phyloP scores from a whole-genome alignment of 352 stramenopile species.

The Phytophthora europaea region DNA sequence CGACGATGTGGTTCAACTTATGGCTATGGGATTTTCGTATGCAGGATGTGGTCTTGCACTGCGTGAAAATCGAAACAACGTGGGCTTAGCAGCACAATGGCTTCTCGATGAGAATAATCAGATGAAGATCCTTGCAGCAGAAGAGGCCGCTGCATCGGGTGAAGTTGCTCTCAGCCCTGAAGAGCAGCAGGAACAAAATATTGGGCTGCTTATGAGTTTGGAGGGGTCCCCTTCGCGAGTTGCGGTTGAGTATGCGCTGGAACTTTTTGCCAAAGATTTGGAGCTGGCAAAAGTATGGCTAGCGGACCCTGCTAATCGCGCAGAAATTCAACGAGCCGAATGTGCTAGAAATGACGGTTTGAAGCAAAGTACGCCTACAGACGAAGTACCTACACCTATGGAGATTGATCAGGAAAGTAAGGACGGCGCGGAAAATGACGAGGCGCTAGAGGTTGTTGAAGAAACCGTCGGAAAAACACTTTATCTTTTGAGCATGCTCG shows the following conservation, averaged over 20 bases:
- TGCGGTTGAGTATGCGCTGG: conserved; percentile 70
- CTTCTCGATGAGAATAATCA: conserved; percentile 86
- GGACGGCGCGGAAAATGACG: conserved; percentile 53
- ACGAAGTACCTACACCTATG: conserved; percentile 40
- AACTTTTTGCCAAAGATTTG: conserved; percentile 72
- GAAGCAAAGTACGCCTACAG: background rate
- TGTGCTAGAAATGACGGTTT: conserved; percentile 6
- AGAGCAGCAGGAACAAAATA: conserved; percentile 71
- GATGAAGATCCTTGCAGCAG: conserved; percentile 66
- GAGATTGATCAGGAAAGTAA: conserved; percentile 67
- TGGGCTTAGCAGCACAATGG: conserved; percentile 85
- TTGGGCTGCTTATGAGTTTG: conserved; percentile 81
- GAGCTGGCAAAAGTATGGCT: conserved; percentile 78
- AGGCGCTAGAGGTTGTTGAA: conserved; percentile 68
- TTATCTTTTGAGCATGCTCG: conserved; percentile 96
- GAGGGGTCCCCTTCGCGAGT: conserved; percentile 57
- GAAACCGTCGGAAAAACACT: conserved; percentile 74
- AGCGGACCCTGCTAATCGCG: conserved; percentile 58
- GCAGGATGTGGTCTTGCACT: conserved; percentile 78
- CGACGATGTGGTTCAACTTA: conserved; percentile 89
- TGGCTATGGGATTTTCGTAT: conserved; percentile 92
- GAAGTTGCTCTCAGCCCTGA: conserved; percentile 68
- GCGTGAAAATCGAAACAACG: conserved; percentile 70
- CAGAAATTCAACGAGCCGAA: conserved; percentile 78
- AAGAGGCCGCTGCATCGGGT: conserved; percentile 61